These are phyloP conservation scores for Filobasidium uniguttulatum DNA, from an alignment of 1,284 basidiomycete species.

Conservation along the genomic window DNA sequence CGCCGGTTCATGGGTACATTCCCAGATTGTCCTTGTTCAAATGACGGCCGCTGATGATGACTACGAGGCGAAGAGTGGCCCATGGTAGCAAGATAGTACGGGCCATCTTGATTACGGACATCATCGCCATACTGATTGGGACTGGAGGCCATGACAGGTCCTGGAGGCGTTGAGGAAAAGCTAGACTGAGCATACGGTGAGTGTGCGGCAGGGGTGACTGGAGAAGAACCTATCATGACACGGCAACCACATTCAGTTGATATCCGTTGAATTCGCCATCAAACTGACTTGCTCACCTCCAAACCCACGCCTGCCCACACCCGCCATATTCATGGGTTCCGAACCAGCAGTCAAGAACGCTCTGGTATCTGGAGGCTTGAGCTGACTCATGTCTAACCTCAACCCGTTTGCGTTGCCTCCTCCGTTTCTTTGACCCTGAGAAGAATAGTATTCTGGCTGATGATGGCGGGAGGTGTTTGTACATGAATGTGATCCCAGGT, in stretches of 20 bases:
- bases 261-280: not conserved
- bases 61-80: constrained; percentile 6
- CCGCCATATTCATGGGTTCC: constrained; percentile 82
- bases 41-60: constrained; percentile 34
- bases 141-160: not conserved
- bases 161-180: not conserved
- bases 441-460: constrained; percentile 16
- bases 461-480: constrained; percentile 13
- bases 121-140: too few relatives aligned
- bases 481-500: constrained; percentile 62
- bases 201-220: constrained; percentile 9
- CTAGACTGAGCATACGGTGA: not conserved
- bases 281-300: constrained; percentile 42
- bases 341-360: constrained; percentile 47
- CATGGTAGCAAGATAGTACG: too few relatives aligned
- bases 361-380: not conserved
- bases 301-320: constrained; percentile 70
- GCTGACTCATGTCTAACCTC: constrained; percentile 7
- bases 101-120: too few relatives aligned
- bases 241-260: not conserved
- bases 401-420: not conserved
- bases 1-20: too few relatives aligned
- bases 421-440: constrained; percentile 17
- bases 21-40: too few relatives aligned
- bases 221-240: constrained; percentile 7